These are phyloP conservation scores for Aspergillus conjunctus DNA, from an alignment of 495 filamentous ascomycete genomes.

Conservation along the genomic window DNA sequence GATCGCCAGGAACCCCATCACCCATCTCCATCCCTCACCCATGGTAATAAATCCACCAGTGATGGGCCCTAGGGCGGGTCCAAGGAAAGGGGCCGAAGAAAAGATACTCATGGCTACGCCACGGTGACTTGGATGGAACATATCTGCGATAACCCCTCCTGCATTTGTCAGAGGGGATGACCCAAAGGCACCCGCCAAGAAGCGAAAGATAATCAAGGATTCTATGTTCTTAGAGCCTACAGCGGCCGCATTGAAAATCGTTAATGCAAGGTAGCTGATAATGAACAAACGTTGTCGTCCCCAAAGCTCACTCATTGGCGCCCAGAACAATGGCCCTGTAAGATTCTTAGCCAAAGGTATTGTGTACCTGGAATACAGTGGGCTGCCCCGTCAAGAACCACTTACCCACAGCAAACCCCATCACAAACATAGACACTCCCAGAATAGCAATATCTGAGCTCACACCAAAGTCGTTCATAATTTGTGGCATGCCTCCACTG, in stretches of 20 bases:
- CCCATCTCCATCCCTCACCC: conserved; percentile 57
- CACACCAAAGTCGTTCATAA: conserved; percentile 56
- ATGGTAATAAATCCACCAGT: conserved; percentile 54
- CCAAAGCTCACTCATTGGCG: conserved; percentile 60
- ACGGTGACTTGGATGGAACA: conserved; percentile 57
- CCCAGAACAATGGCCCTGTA: conserved; percentile 31
- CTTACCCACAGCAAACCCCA: conserved; percentile 23
- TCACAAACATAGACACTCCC: conserved; percentile 66
- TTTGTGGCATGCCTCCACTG: conserved; percentile 60
- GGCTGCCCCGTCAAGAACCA: neutral
- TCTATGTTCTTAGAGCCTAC: conserved; percentile 58
- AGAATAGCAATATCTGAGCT: conserved; percentile 56
- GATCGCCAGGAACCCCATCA: conserved; percentile 35
- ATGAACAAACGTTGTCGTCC: conserved; percentile 65
- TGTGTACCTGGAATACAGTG: neutral
- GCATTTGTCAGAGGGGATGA: conserved; percentile 62
- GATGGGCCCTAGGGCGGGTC: conserved; percentile 55
- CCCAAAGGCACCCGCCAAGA: conserved; percentile 67
- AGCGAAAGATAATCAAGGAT: conserved; percentile 63
- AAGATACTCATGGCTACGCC: conserved; percentile 58
- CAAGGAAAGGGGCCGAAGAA: conserved; percentile 58
- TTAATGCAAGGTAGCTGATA: conserved; percentile 53
- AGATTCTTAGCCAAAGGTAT: neutral
- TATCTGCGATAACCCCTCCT: conserved; percentile 64
- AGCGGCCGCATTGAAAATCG: conserved; percentile 62